Base-by-base conservation (phyloP, 495 filamentous ascomycete species). In the Hapsidospora chrysogenum region DNA sequence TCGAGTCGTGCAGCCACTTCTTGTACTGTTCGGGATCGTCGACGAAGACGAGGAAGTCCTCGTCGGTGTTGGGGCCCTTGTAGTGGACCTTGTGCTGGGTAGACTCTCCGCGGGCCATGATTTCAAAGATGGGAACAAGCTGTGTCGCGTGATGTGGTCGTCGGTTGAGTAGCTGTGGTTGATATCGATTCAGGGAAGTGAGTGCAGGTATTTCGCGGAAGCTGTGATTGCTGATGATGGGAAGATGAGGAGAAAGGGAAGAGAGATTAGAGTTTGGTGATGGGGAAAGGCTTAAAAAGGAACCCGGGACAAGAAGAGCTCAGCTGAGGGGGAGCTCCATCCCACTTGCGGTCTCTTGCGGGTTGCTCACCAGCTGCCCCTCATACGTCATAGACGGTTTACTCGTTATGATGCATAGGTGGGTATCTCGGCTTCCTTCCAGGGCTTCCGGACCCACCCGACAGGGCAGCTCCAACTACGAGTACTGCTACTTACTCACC, bases 11-110 rank as follows among this genome's bases (percentile, higher is more conserved):
- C 59, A 72, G 75, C 92, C 89, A 96, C 49, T 85, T 72, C 56
- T 82, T 61, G 39, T 85, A 68, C 27, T 67, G 65, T 16, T 79
- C 53, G 13, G 63, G 43, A 52, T 78, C 78, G 38, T 95, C 85
- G 36, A 92, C 66, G 55, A 93, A 83, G 64, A 95, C 67, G 53
- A 96, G 59, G 53, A 86, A 97, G 68, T 94, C 84, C 0, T 33
- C 31, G 20, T 96, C 85, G 16, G 70, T 66, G 36, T 64, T 60
- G n/a, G n/a, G n/a, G 64, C 89, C 87, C 66, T 85, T 80, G 76
- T 77, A 87, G 75, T 92, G 75, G 58, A 93, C 70, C 64, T 92
- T 95, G 62, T 60, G 60, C 50, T 75, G 67, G 33, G 53, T 48
- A 35, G 68, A 70, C 66, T 85, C 84, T 62, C 77, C 84, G 52